Base-by-base conservation (phyloP, 2,329 filamentous ascomycete species). In the Plenodomus tracheiphilus region DNA sequence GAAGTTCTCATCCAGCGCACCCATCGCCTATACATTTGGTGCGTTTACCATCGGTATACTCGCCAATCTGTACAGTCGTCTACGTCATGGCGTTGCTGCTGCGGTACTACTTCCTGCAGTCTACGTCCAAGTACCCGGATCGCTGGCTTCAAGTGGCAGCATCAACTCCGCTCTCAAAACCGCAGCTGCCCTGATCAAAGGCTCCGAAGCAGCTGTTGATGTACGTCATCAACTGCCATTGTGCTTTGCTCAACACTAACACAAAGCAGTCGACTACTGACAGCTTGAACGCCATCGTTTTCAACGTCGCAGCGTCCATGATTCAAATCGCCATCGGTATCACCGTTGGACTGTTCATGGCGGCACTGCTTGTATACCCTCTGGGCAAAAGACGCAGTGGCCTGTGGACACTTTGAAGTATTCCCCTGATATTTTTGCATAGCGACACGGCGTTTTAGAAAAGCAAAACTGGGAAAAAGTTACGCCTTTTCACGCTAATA, bases 1-100 rank as follows among this genome's bases (percentile, higher is more conserved):
- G 41, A 83, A 81, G 49, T 89, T 92, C 63, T 74, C 79, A 7
- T 82, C 80, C 22, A 90, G 88, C 58, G 82, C 84, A 0, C 88
- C 91, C 51, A 84, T 94, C 19, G 84, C 86, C 32, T 90, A 87
- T 69, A 89, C 88, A 34, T 79, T 93, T 6, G 88, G 88, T 32
- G 88, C 90, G 0, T 81, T 94, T 46, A 81, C 84, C 1, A 83
- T 94, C 13, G 89, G 90, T 8, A 81, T 91, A 20, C 74, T 91
- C 43, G 89, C 88, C 1, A 94, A 94, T 59, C 65, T 91, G 3
- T 93, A 93, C 74, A 87, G 85, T 19, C 81, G 89, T 4, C 65
- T 85, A 10, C 81, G 84, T 11, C 76, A 79, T 7, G 77, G 81
- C 43, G 71, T 80, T 15, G 79, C 65, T 13, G 65, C 65, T 34